Evolutionary conservation across 2,329 filamentous ascomycete species (phyloP).

Genomic region (Nannizzia gypsea): DNA sequence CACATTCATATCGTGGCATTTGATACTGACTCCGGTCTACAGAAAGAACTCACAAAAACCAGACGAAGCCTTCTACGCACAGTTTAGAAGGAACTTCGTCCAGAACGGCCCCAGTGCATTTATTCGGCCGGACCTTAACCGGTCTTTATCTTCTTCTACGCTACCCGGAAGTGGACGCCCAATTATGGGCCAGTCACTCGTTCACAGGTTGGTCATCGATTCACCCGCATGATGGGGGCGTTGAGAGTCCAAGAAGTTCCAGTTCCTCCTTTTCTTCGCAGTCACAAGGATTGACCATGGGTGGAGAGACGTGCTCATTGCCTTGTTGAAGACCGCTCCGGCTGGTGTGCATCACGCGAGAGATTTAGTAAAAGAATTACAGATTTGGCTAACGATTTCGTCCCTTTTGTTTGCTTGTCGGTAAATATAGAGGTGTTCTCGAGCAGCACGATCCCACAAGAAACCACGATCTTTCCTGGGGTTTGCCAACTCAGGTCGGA

Average conservation of each 20-base stretch:
- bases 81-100: slow-evolving; percentile 74
- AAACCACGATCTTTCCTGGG: not conserved
- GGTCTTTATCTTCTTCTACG: not conserved
- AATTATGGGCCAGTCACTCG: slow-evolving; percentile 10
- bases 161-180: not conserved
- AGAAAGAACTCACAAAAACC: slow-evolving; percentile 77
- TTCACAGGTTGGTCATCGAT: slow-evolving; percentile 11
- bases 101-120: slow-evolving; percentile 47
- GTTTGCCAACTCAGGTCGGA: not conserved
- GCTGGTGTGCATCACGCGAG: not conserved
- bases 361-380: not conserved
- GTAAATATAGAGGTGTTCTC: not conserved
- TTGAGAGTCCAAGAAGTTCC: slow-evolving; percentile 6
- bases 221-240: slow-evolving; percentile 8
- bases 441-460: not conserved
- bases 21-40: slow-evolving; percentile 2
- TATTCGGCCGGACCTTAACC: not conserved
- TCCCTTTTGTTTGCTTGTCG: not conserved
- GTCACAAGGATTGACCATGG: slow-evolving; percentile 1
- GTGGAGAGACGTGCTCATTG: not conserved
- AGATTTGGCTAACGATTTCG: not conserved
- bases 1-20: not conserved
- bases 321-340: not conserved
- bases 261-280: not conserved
- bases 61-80: slow-evolving; percentile 68